Conservation (phyloP, 108 stramenopile genomes). For the Phaeodactylum tricornutum region DNA sequence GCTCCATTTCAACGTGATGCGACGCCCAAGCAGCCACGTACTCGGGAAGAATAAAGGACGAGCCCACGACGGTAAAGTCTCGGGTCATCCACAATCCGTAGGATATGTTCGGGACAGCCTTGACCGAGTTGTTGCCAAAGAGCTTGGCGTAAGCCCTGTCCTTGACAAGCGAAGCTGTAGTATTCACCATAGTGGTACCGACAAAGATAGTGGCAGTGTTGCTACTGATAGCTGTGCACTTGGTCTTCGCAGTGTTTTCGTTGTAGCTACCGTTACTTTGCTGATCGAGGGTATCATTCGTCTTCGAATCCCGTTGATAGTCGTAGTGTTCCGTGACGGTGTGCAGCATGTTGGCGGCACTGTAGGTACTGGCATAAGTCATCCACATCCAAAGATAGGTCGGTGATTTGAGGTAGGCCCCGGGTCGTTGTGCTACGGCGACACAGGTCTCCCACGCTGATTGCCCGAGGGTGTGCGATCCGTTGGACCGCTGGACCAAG, state of each 20-base stretch:
- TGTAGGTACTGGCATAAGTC: conserved; percentile 22
- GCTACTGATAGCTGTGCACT: background rate
- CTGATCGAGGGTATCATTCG: background rate
- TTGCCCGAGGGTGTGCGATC: conserved; percentile 15
- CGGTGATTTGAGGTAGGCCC: conserved; percentile 20
- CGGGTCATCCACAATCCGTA: conserved; percentile 37
- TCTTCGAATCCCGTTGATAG: conserved; percentile 2
- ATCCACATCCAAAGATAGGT: conserved; percentile 25
- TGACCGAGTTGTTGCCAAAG: conserved; percentile 9
- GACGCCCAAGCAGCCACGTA: conserved; percentile 13
- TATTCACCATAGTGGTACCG: conserved; percentile 36
- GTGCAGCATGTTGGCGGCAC: conserved; percentile 34
- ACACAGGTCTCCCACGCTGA: conserved; percentile 9
- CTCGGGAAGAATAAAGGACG: conserved; percentile 46
- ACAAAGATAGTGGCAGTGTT: conserved; percentile 10
- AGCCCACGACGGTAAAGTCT: conserved; percentile 37
- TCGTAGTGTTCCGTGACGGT: conserved; percentile 29
- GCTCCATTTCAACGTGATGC: too few relatives aligned
- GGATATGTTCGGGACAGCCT: conserved; percentile 18
- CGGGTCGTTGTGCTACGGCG: conserved; percentile 18
- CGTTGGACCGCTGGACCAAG: conserved; percentile 32
- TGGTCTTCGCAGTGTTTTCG: background rate
- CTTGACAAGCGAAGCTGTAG: conserved; percentile 29
- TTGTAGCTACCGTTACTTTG: background rate
- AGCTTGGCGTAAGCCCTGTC: conserved; percentile 34